Evolutionary conservation across 2,329 filamentous ascomycete genomes (phyloP).

Genomic region (Zasmidium angulare): DNA sequence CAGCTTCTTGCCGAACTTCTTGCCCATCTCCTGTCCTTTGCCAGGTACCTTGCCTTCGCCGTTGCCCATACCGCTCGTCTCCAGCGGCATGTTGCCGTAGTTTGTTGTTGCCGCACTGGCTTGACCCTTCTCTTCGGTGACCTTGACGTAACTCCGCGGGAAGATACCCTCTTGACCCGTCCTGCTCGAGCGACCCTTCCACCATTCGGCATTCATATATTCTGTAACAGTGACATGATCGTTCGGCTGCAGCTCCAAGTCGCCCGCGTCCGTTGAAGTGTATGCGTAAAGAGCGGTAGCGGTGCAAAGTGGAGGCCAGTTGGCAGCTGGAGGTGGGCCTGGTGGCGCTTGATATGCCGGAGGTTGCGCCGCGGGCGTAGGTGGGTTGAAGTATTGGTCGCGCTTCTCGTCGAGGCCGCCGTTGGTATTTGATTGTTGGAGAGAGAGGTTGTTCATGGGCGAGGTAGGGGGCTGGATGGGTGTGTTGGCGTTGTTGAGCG

Average conservation of each 20-base stretch:
- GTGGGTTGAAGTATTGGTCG: constrained; percentile 38
- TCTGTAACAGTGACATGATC: constrained; percentile 79
- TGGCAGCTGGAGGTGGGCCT: constrained; percentile 46
- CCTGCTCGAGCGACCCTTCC: constrained; percentile 82
- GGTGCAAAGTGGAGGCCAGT: constrained; percentile 61
- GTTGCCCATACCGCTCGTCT: constrained; percentile 60
- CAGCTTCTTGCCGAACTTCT: constrained; percentile 69
- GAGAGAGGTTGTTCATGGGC: constrained; percentile 35
- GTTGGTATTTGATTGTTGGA: constrained; percentile 32
- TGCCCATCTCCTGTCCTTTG: constrained; percentile 51
- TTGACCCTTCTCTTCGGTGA: constrained; percentile 63
- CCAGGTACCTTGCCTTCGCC: constrained; percentile 51
- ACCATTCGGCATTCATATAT: constrained; percentile 97
- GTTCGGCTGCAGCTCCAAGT: constrained; percentile 76
- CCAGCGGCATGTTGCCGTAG: constrained; percentile 67
- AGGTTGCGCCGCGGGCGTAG: constrained; percentile 46
- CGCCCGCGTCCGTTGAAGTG: constrained; percentile 73
- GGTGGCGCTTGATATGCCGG: constrained; percentile 52
- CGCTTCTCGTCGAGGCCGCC: constrained; percentile 35
- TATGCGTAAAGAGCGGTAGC: constrained; percentile 85
- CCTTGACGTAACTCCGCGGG: constrained; percentile 81
- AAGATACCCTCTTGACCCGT: constrained; percentile 90
- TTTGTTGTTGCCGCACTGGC: constrained; percentile 60
- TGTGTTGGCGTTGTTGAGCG: constrained; percentile 16
- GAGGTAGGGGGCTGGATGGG: constrained; percentile 27